These are phyloP conservation scores for Aspergillus novofumigatus DNA, from an alignment of 2,329 filamentous ascomycete species.

Conservation along the genomic window DNA sequence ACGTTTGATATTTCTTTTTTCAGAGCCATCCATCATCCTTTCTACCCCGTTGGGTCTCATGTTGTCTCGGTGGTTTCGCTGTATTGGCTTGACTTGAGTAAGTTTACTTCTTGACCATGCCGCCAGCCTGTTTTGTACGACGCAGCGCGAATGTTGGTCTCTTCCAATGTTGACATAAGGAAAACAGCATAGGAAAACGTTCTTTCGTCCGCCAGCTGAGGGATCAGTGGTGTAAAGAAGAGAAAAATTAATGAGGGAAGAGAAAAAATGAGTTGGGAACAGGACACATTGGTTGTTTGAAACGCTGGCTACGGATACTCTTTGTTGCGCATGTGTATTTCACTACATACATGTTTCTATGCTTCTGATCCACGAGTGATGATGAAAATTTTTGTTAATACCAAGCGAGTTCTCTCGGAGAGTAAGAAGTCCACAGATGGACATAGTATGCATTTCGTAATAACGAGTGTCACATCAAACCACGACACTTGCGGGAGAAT, in stretches of 20 bases:
- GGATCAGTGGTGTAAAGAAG: neutral
- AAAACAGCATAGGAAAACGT: neutral
- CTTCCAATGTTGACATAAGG: conserved; percentile 5
- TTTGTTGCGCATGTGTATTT: neutral
- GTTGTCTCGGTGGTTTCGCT: neutral
- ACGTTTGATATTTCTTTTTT: conserved; percentile 14
- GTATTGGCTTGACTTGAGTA: neutral
- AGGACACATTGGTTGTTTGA: neutral
- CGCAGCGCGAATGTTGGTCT: neutral
- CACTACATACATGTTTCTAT: neutral
- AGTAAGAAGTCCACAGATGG: neutral
- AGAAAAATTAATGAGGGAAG: neutral
- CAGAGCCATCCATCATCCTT: conserved; percentile 4
- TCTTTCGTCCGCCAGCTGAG: neutral
- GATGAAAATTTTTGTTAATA: neutral
- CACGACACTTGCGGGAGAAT: neutral
- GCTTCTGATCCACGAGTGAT: conserved; percentile 1
- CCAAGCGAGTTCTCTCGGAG: neutral
- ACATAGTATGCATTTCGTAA: neutral
- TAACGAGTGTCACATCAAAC: too few species aligned
- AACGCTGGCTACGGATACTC: neutral
- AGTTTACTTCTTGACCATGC: neutral
- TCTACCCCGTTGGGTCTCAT: neutral
- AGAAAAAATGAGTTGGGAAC: neutral
- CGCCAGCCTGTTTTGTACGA: neutral